phyloP scores from a whole-genome alignment of 164 flowering plant species.

The Umbilicus rupestris region DNA sequence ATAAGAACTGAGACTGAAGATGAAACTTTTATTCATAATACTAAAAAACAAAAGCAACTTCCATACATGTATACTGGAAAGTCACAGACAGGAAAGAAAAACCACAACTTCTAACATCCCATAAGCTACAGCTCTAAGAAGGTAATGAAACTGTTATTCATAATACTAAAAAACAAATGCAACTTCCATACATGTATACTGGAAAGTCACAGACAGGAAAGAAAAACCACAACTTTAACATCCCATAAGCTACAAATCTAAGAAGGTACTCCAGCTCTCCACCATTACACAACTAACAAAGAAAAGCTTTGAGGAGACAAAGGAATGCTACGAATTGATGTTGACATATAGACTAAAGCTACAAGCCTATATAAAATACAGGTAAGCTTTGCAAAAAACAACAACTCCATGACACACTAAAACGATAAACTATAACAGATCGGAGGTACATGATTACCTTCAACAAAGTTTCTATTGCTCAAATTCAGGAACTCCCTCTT shows the following conservation, averaged over 20 bases:
- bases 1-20: not conserved
- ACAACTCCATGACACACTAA: not conserved
- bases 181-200: no score
- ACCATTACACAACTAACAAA: no score
- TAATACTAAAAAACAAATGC: no score
- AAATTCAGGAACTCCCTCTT: slow-evolving; percentile 10
- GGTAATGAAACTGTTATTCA: slow-evolving; percentile 1
- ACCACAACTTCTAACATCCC: not conserved
- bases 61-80: not conserved
- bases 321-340: no score
- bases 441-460: not conserved
- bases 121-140: not conserved
- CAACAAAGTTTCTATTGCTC: slow-evolving; percentile 1
- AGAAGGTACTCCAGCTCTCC: no score
- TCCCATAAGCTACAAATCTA: not conserved
- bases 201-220: not conserved
- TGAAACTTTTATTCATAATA: not conserved
- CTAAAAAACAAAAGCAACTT: no score
- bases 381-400: not conserved
- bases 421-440: not conserved
- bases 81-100: not conserved
- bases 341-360: no score
- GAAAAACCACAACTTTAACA: not conserved
- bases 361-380: no score
- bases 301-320: no score